Percentiles rank a stretch among this genome's conserved stretches.
Conservation (phyloP, 176 grass and related monocot genomes). For the Areca catechu region DNA sequence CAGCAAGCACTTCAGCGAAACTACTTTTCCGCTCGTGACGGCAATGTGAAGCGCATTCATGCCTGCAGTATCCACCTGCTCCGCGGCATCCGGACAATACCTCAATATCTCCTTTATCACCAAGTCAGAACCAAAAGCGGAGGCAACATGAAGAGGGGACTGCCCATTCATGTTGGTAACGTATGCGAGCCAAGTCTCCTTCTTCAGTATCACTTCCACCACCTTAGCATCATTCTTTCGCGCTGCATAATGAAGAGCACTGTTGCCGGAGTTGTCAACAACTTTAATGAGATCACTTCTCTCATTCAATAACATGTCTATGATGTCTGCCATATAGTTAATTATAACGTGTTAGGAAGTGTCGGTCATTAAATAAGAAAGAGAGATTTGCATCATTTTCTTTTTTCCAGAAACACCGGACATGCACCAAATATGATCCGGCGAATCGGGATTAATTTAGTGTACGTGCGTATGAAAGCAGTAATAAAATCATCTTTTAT, state of each 20-base stretch:
- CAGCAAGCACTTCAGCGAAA: slow-evolving; percentile 38
- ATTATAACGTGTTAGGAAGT: not conserved
- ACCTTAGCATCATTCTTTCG: slow-evolving; percentile 34
- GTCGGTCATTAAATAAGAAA: too few relatives aligned
- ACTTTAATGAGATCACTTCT: slow-evolving; percentile 14
- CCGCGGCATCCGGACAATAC: slow-evolving; percentile 36
- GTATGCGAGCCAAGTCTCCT: slow-evolving; percentile 34
- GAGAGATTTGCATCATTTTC: too few relatives aligned
- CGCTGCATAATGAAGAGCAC: slow-evolving; percentile 60
- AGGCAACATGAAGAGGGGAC: slow-evolving; percentile 46
- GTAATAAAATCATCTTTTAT: too few relatives aligned
- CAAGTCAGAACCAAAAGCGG: slow-evolving; percentile 26
- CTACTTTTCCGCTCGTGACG: slow-evolving; percentile 22
- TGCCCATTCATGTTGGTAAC: slow-evolving; percentile 11
- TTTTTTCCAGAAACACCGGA: too few relatives aligned
- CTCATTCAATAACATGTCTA: slow-evolving; percentile 40
- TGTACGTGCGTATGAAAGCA: too few relatives aligned
- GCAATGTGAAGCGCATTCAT: slow-evolving; percentile 40
- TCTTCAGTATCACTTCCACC: slow-evolving; percentile 33
- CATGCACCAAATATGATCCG: too few relatives aligned
- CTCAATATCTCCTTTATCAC: slow-evolving; percentile 36
- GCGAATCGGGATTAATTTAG: too few relatives aligned
- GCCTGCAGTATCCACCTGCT: slow-evolving; percentile 24
- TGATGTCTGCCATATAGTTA: slow-evolving; percentile 23
- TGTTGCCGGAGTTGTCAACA: slow-evolving; percentile 33